Conservation (phyloP, 768 basidiomycete genomes). For the Lactarius tabidus region DNA sequence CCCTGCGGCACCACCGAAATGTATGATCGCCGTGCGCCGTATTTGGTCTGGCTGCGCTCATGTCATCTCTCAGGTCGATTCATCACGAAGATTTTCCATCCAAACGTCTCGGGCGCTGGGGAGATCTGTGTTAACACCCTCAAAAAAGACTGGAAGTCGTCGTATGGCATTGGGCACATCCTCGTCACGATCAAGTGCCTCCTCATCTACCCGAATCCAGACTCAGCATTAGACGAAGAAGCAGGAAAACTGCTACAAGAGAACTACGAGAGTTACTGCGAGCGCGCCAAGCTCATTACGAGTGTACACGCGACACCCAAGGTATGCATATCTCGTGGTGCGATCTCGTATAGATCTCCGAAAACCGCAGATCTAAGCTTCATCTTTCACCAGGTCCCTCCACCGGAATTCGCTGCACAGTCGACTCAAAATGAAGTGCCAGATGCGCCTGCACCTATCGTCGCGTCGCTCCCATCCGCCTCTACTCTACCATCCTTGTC, state of each 20-base stretch:
- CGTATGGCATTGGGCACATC: slow-evolving; percentile 88
- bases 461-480: slow-evolving; percentile 32
- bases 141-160: slow-evolving; percentile 95
- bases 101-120: slow-evolving; percentile 84
- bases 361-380: neutral
- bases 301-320: slow-evolving; percentile 87
- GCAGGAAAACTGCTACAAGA: slow-evolving; percentile 90
- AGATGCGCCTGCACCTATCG: slow-evolving; percentile 30
- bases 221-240: slow-evolving; percentile 94
- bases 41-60: neutral
- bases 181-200: slow-evolving; percentile 92
- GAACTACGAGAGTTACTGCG: slow-evolving; percentile 84
- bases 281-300: slow-evolving; percentile 84
- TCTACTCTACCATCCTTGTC: slow-evolving; percentile 31
- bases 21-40: slow-evolving; percentile 43
- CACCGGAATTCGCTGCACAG: slow-evolving; percentile 56
- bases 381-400: slow-evolving; percentile 36
- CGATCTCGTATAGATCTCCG: neutral
- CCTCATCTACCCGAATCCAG: slow-evolving; percentile 94
- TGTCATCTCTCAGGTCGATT: slow-evolving; percentile 63
- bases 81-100: slow-evolving; percentile 93
- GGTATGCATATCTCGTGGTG: slow-evolving; percentile 40
- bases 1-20: slow-evolving; percentile 91
- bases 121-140: slow-evolving; percentile 97
- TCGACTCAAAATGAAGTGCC: slow-evolving; percentile 31